These are phyloP conservation scores for Fagus crenata DNA, from an alignment of 306 rosid genomes.

Conservation along the genomic window DNA sequence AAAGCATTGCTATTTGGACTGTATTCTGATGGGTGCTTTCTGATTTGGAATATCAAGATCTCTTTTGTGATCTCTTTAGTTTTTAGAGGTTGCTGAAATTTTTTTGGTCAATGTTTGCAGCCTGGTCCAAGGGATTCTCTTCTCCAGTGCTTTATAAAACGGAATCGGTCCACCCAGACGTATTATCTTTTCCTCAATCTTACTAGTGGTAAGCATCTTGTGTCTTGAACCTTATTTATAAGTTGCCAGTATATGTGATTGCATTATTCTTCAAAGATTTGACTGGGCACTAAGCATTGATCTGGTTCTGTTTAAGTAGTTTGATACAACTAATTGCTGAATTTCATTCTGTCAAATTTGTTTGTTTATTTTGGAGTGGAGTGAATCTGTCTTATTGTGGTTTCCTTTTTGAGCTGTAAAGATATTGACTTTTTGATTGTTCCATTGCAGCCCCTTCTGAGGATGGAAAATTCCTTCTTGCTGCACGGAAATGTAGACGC, in stretches of 20 bases:
- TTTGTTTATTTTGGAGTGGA: not conserved
- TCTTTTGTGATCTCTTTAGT: not conserved
- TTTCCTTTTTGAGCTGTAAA: conserved; percentile 24
- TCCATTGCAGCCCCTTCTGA: conserved; percentile 60
- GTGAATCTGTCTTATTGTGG: not conserved
- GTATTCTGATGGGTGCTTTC: not conserved
- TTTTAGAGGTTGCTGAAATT: conserved; percentile 7
- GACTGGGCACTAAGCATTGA: not conserved
- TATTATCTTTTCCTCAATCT: conserved; percentile 69
- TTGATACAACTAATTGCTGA: conserved; percentile 9
- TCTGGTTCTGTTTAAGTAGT: conserved; percentile 10
- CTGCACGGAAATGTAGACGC: conserved; percentile 91
- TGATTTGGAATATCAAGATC: not conserved
- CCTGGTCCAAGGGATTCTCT: conserved; percentile 95
- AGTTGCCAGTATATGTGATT: not conserved
- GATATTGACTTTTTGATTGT: conserved; percentile 22
- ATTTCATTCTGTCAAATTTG: not conserved
- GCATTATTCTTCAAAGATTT: not conserved
- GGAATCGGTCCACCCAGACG: conserved; percentile 81
- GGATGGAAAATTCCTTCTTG: conserved; percentile 93
- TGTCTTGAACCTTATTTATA: not conserved
- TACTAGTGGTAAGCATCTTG: conserved; percentile 58
- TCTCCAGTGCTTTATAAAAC: conserved; percentile 80
- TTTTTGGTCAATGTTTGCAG: conserved; percentile 52
- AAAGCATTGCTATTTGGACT: conserved; percentile 5